Percentiles rank a stretch among this genome's conserved stretches.
phyloP scores from a whole-genome alignment of 179 eudicot species.

The Spergularia azorica region DNA sequence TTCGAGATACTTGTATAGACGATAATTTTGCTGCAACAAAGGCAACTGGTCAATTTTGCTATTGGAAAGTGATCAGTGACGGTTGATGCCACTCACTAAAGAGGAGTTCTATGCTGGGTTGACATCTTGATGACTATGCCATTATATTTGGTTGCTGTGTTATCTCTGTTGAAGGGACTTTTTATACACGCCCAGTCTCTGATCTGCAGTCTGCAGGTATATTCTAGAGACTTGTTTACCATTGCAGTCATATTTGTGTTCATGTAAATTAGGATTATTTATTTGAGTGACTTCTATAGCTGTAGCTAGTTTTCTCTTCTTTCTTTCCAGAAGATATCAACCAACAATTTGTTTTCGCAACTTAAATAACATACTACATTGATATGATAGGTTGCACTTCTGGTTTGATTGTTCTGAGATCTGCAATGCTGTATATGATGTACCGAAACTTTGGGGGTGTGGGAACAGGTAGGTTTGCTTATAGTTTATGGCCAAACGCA shows the following conservation, averaged over 20 bases:
- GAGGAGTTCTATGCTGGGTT: background rate
- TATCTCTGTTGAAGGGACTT: too few species aligned
- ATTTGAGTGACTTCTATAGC: background rate
- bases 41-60: background rate
- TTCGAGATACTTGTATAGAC: slow-evolving; percentile 72
- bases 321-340: background rate
- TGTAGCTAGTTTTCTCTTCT: background rate
- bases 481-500: too few species aligned
- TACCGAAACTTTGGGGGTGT: too few species aligned
- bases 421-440: background rate
- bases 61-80: background rate
- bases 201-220: slow-evolving; percentile 9
- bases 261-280: background rate
- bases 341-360: background rate
- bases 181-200: background rate
- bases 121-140: background rate
- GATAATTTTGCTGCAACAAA: slow-evolving; percentile 23
- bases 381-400: background rate
- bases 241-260: slow-evolving; percentile 1
- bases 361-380: background rate
- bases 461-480: too few species aligned
- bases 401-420: background rate
- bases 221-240: slow-evolving; percentile 9
- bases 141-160: background rate
- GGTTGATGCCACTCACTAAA: background rate